Percentiles rank a stretch among this genome's conserved stretches.
Evolutionary conservation across 768 basidiomycete species (phyloP).

Genomic region (Russula earlei): DNA sequence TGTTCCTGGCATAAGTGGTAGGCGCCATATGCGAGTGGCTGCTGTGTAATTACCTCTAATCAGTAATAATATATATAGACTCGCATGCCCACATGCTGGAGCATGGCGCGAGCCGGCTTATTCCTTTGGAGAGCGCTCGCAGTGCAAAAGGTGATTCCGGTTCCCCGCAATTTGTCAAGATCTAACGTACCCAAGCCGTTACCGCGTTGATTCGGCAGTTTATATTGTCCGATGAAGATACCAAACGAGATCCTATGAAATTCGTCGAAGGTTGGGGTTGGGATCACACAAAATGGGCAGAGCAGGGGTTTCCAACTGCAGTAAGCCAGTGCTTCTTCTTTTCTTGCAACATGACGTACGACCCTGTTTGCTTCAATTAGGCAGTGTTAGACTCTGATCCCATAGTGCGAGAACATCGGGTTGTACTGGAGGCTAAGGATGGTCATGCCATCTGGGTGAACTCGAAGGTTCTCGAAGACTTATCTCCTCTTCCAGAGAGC

Average conservation of each 20-base stretch:
- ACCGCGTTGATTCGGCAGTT: slow-evolving; percentile 51
- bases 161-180: neutral
- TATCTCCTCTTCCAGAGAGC: slow-evolving; percentile 52
- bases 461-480: slow-evolving; percentile 42
- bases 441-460: slow-evolving; percentile 88
- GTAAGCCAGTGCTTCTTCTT: slow-evolving; percentile 33
- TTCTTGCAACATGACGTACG: neutral
- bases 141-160: slow-evolving; percentile 42
- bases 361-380: slow-evolving; percentile 29
- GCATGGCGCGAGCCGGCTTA: slow-evolving; percentile 57
- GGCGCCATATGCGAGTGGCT: slow-evolving; percentile 22
- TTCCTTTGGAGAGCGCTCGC: slow-evolving; percentile 54
- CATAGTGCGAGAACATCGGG: slow-evolving; percentile 54
- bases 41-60: slow-evolving; percentile 16
- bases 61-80: slow-evolving; percentile 35
- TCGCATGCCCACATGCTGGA: slow-evolving; percentile 74
- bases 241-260: slow-evolving; percentile 45
- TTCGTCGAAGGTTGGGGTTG: slow-evolving; percentile 80
- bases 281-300: slow-evolving; percentile 78
- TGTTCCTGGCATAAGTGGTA: slow-evolving; percentile 66
- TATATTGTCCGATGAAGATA: slow-evolving; percentile 48
- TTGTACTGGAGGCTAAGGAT: slow-evolving; percentile 79
- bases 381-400: slow-evolving; percentile 64
- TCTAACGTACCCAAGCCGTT: slow-evolving; percentile 37
- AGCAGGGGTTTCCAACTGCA: slow-evolving; percentile 53